phyloP scores from a whole-genome alignment of 2,329 filamentous ascomycete species.

The Akanthomyces lecanii region DNA sequence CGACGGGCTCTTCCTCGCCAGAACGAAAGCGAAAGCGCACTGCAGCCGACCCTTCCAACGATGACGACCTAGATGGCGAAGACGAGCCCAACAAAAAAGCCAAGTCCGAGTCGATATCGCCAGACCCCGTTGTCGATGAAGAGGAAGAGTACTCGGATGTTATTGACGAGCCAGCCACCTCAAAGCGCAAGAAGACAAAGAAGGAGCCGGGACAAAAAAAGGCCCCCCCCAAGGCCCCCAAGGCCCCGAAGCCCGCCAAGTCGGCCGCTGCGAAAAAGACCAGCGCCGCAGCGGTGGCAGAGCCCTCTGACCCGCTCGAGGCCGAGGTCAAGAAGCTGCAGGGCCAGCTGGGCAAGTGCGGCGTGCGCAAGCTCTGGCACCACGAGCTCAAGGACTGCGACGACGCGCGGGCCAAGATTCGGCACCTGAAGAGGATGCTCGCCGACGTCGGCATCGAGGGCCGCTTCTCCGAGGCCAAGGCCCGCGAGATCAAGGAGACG shows the following conservation, averaged over 20 bases:
- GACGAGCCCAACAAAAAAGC: conserved; percentile 14
- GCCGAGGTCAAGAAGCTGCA: conserved; percentile 86
- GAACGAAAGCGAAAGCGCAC: conserved; percentile 18
- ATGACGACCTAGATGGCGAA: conserved; percentile 18
- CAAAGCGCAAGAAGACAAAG: conserved; percentile 53
- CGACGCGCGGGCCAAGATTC: conserved; percentile 73
- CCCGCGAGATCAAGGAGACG: conserved; percentile 79
- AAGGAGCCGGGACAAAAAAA: conserved; percentile 25
- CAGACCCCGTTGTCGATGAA: conserved; percentile 25
- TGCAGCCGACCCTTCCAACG: conserved; percentile 19
- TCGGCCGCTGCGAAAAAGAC: conserved; percentile 40
- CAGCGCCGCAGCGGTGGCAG: conserved; percentile 22
- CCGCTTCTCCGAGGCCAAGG: conserved; percentile 79
- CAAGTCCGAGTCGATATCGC: conserved; percentile 1
- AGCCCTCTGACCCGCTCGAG: conserved; percentile 57
- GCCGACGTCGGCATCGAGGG: conserved; percentile 82
- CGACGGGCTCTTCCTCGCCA: neutral
- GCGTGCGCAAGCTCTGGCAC: conserved; percentile 86
- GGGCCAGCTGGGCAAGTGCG: conserved; percentile 81
- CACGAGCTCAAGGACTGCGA: conserved; percentile 75
- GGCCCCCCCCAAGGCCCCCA: conserved; percentile 14
- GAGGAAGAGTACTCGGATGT: conserved; percentile 48
- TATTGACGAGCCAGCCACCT: conserved; percentile 65
- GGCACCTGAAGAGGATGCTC: conserved; percentile 74
- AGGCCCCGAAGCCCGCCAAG: conserved; percentile 27